Evolutionary conservation across 2,329 filamentous ascomycete species (phyloP).

Genomic region (Elsinoe arachidis): DNA sequence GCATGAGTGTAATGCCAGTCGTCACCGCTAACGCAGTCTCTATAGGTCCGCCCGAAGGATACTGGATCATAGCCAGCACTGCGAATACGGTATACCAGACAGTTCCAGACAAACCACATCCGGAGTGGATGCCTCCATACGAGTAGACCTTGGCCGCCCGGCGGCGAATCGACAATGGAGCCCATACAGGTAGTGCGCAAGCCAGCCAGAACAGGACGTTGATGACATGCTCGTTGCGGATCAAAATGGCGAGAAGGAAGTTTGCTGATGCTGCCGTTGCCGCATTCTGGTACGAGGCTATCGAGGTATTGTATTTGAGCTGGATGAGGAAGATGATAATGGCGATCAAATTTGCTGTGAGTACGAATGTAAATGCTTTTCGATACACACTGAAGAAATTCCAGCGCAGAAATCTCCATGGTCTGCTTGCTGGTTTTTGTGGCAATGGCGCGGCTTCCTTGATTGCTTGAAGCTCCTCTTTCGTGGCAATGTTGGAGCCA

Average conservation of each 20-base stretch:
- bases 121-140: constrained; percentile 34
- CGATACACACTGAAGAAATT: constrained; percentile 27
- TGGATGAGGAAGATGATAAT: constrained; percentile 18
- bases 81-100: constrained; percentile 38
- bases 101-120: constrained; percentile 30
- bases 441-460: constrained; percentile 20
- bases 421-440: constrained; percentile 13
- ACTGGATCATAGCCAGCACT: constrained; percentile 24
- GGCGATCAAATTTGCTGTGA: constrained; percentile 23
- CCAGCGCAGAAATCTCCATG: constrained; percentile 22
- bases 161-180: constrained; percentile 29
- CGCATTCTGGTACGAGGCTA: constrained; percentile 21
- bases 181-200: constrained; percentile 26
- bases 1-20: constrained; percentile 48
- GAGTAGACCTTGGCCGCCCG: constrained; percentile 34
- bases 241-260: constrained; percentile 27
- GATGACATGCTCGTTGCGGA: constrained; percentile 34
- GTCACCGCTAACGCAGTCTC: constrained; percentile 39
- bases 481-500: constrained; percentile 19
- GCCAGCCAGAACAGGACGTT: constrained; percentile 31
- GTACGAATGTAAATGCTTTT: constrained; percentile 23
- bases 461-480: constrained; percentile 19
- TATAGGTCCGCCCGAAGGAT: constrained; percentile 15
- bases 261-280: constrained; percentile 29
- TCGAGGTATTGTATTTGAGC: constrained; percentile 7